phyloP scores from a whole-genome alignment of 805 yeast genomes.

The Pichia eremophila region DNA sequence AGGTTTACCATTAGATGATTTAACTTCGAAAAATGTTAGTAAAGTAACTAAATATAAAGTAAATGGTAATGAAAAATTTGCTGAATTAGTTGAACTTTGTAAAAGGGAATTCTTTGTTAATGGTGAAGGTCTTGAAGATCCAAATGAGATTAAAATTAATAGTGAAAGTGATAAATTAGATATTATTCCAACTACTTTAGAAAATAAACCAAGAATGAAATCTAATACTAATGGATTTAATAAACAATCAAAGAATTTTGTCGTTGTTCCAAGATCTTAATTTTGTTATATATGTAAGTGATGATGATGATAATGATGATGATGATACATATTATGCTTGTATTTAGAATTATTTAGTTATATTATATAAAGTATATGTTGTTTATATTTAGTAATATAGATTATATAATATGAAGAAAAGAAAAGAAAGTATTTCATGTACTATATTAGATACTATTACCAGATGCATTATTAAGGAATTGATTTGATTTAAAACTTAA shows the following conservation, averaged over 20 bases:
- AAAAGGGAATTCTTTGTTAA: slow-evolving; percentile 35
- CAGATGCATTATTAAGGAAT: slow-evolving; percentile 37
- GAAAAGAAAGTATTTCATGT: neutral
- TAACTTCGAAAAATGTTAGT: slow-evolving; percentile 49
- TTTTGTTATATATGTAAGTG: neutral
- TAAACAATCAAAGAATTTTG: slow-evolving; percentile 20
- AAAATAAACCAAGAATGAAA: slow-evolving; percentile 24
- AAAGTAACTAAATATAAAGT: slow-evolving; percentile 37
- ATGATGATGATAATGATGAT: no score
- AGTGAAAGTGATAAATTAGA: neutral
- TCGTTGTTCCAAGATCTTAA: slow-evolving; percentile 24
- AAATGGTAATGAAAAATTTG: slow-evolving; percentile 47
- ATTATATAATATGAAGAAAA: neutral
- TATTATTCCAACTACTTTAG: neutral
- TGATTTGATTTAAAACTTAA: slow-evolving; percentile 52
- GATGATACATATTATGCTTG: no score
- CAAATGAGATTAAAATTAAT: no score
- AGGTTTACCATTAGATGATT: slow-evolving; percentile 39
- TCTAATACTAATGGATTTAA: slow-evolving; percentile 22
- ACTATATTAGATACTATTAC: slow-evolving; percentile 10
- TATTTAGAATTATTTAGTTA: no score
- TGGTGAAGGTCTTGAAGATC: slow-evolving; percentile 11
- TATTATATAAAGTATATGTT: no score
- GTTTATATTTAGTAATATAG: neutral
- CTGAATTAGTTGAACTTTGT: slow-evolving; percentile 52